phyloP scores from a whole-genome alignment of 176 grass and related monocot species.

The Otatea glauca region DNA sequence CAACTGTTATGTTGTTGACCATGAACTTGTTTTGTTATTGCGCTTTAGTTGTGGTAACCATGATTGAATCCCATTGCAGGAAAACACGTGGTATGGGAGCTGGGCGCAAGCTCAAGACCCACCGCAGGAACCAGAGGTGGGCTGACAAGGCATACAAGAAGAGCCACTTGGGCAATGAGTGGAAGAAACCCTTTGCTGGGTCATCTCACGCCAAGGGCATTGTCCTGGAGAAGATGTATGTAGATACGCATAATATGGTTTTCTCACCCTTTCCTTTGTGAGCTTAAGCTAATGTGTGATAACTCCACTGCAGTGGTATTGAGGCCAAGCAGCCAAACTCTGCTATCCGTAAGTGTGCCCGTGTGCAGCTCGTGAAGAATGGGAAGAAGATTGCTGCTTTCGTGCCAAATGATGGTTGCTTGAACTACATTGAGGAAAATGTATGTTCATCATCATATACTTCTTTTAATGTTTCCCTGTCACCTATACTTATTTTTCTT shows the following conservation, averaged over 20 bases:
- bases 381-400: constrained; percentile 81
- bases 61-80: constrained; percentile 35
- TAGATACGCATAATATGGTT: not conserved
- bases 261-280: not conserved
- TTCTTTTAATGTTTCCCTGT: not conserved
- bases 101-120: constrained; percentile 70
- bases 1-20: not conserved
- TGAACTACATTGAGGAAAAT: constrained; percentile 75
- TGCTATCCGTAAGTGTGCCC: constrained; percentile 76
- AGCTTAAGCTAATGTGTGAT: not conserved
- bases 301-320: constrained; percentile 56
- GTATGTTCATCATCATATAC: not conserved
- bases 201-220: constrained; percentile 80
- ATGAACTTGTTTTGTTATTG: not conserved
- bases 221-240: constrained; percentile 77
- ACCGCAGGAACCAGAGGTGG: constrained; percentile 74
- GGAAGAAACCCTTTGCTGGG: constrained; percentile 74
- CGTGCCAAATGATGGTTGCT: constrained; percentile 70
- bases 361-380: constrained; percentile 74
- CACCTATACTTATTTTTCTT: constrained; percentile 1
- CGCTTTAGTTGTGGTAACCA: not conserved
- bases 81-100: constrained; percentile 85
- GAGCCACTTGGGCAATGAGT: constrained; percentile 73
- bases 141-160: constrained; percentile 83
- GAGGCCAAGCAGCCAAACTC: constrained; percentile 78